Evolutionary conservation across 352 stramenopile species (phyloP), one percentile per base, ranked within the genome.

Genomic region (Aphanomyces stellatus): DNA sequence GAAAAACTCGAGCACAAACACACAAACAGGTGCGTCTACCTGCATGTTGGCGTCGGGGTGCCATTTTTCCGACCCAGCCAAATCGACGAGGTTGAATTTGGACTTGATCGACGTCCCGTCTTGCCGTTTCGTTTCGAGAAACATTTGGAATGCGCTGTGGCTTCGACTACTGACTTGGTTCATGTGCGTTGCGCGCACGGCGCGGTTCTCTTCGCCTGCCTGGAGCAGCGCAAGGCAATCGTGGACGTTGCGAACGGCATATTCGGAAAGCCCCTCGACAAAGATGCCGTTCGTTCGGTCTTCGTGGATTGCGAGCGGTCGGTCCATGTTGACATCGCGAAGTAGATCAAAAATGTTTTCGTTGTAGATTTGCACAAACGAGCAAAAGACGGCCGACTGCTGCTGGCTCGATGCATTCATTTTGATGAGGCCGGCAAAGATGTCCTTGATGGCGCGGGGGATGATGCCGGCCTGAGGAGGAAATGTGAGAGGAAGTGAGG

Each of bases 61-160:
- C 91, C 92, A 98, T 66, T 98, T 98, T 67, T 98, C 92, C 6
- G 89, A 97, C 10, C 91, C 91, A 7, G 90, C 91, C 15, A 98
- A 76, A 71, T 98, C 91, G n/a, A 98, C 91, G 5, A 97, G 75
- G 74, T 97, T 98, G 69, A 98, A 96, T 70, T 98, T 98, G 55
- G 89, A 93, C 55, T 91, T 91, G 53, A 97, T 72, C 24, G 90
- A 59, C 3, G 75, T 82, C 31, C 78, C 83, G 66, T 91, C 85
- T 42, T 77, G 80, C 22, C 75, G 81, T 34, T 79, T 76, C 60
- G 90, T 78, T 65, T 95, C 88, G 15, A 97, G 77, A 15, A 91
- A 56, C 0, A 97, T 60, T 59, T 96, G 88, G 55, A 97, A 94
- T 3, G 96, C 85, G 60, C 83, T 93, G 75, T 97, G 91, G 63